Evolutionary conservation across 352 stramenopile species (phyloP), one percentile per base, ranked within the genome.

Genomic region (Paralagenidium karlingii): DNA sequence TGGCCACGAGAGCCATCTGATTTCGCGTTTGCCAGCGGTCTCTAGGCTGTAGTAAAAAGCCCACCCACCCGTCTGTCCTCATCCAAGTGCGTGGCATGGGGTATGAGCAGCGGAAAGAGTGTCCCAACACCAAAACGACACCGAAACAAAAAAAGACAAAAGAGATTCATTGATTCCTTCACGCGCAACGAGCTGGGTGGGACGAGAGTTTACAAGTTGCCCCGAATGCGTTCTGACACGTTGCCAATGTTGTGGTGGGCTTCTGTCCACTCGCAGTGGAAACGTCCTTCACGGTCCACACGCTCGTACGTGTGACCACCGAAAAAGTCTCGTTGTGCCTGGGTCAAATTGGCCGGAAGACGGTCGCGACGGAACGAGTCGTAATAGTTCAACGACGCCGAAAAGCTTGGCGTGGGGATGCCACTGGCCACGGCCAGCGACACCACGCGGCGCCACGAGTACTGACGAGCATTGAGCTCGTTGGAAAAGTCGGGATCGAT

Each of bases 261-360:
- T 36, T 94, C 88, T 18, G 94, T 97, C 96, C 96, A 99, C 38
- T 95, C 74, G 57, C 84, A 97, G 81, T 99, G 96, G 68, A 97
- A 98, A 37, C 77, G 76, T 39, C 94, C 92, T 40, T 95, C 82
- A 41, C 79, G 76, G 73, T 97, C 91, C 50, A 75, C 94, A 56
- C 91, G 85, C 59, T 99, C 82, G 68, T 96, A 99, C 19, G 94
- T 99, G 76, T 99, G 96, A 45, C 91, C 93, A 29, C 96, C 96
- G 60, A 99, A 99, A 68, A 98, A 99, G 68, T 99, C 96, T 42
- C 96, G 84, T 74, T 99, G 96, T n/a, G 94, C 94, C 69, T 99
- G 95, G 22, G 94, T 96, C 30, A 99, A 64, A 67, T 98, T 99
- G 38, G 94, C 93, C 9, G 94, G 91, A 34, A 99, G 71, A 24